Evolutionary conservation across 495 filamentous ascomycete species (phyloP).

Genomic region (Xanthoparmelia taractica): DNA sequence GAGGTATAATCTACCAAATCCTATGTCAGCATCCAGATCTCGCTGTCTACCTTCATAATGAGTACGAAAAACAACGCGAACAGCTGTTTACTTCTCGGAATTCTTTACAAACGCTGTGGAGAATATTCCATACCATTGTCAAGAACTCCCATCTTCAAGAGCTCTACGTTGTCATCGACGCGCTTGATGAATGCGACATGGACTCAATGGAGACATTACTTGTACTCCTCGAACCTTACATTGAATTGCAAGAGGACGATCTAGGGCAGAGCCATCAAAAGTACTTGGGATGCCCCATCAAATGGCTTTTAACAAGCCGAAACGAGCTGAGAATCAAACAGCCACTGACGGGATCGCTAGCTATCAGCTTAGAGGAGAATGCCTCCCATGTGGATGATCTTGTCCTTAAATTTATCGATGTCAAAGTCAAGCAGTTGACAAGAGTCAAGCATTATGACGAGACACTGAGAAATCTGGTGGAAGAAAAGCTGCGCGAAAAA

Average conservation of each 20-base stretch:
- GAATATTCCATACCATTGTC: background rate
- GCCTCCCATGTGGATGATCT: background rate
- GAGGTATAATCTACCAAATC: background rate
- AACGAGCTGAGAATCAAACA: background rate
- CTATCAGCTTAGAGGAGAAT: background rate
- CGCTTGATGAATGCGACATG: background rate
- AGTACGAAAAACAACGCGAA: background rate
- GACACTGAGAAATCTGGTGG: background rate
- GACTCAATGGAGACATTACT: background rate
- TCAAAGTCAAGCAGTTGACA: background rate
- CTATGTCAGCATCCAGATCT: slow-evolving; percentile 2
- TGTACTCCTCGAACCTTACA: background rate
- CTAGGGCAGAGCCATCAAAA: background rate
- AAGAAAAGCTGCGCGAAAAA: background rate
- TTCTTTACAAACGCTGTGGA: background rate
- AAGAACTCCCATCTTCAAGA: background rate
- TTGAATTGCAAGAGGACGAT: background rate
- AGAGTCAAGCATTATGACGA: background rate
- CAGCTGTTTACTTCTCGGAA: background rate
- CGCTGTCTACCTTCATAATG: background rate
- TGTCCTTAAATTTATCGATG: background rate
- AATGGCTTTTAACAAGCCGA: background rate
- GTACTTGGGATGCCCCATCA: background rate
- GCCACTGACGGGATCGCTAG: background rate
- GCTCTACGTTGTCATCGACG: background rate